A percentile compares a stretch with the other conserved stretches of the same genome.
These are phyloP conservation scores for Ceratocystiopsis minuta DNA, from an alignment of 2,329 filamentous ascomycete genomes.

Conservation along the genomic window DNA sequence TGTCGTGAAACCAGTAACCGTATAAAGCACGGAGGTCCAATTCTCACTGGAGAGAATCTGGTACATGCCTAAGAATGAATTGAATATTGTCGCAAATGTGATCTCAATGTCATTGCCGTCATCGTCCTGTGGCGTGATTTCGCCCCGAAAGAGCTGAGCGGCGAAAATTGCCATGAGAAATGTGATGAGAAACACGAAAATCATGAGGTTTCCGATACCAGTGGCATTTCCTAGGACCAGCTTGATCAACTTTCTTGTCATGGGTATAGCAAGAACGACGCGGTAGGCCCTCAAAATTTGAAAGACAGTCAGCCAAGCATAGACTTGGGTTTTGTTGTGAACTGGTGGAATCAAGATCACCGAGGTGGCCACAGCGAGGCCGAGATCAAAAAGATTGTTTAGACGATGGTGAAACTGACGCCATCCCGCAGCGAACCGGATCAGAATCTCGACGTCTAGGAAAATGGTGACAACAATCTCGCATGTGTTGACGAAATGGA, in stretches of 20 bases:
- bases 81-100: constrained; percentile 81
- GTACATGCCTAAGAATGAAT: constrained; percentile 95
- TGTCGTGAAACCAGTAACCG: constrained; percentile 52
- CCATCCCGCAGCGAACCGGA: constrained; percentile 67
- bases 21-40: constrained; percentile 81
- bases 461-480: constrained; percentile 63
- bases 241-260: constrained; percentile 72
- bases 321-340: constrained; percentile 48
- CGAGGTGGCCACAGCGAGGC: constrained; percentile 62
- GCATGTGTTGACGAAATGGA: constrained; percentile 47
- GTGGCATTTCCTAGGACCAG: constrained; percentile 79
- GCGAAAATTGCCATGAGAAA: constrained; percentile 90
- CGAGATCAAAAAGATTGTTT: constrained; percentile 64
- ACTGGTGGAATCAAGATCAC: constrained; percentile 77
- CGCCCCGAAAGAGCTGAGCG: constrained; percentile 76
- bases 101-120: constrained; percentile 46
- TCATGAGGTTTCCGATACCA: constrained; percentile 83
- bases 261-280: constrained; percentile 71
- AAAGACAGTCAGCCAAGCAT: constrained; percentile 81
- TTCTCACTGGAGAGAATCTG: constrained; percentile 91
- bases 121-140: constrained; percentile 48
- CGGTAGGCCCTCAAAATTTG: constrained; percentile 87
- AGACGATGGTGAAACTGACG: constrained; percentile 56
- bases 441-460: constrained; percentile 62
- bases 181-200: constrained; percentile 92